Base-by-base conservation (phyloP, 148 eudicot species). In the Nyssa sinensis region DNA sequence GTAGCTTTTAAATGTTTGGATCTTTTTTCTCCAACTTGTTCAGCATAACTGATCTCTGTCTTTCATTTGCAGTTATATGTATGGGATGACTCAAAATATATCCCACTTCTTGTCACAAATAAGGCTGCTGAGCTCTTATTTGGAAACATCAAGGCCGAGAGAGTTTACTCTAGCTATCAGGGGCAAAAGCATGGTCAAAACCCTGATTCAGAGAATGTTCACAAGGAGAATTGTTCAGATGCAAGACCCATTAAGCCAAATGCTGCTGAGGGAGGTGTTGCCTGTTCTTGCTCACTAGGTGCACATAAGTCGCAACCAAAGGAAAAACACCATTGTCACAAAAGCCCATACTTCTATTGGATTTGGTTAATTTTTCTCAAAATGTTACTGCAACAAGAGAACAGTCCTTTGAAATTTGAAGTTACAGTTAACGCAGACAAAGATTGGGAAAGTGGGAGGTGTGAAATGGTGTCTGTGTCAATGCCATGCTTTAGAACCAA, bases 51-150 rank as follows among this genome's bases (percentile, higher is more conserved):
- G 7, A 69, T 61, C 41, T 75, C 17, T 53, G 16, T 31, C 25
- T 7, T 66, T 61, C 41, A 23, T 67, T 61, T 86, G 88, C 97
- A 93, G 98, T 55, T 91, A 55, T 87, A 93, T 30, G 88, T 88
- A 71, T 89, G 98, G 97, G 98, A 93, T 80, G 85, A 82, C 74
- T 86, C 80, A 1, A 82, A 84, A 57, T 88, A 83, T 70, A 81
- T 93, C 59, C 94, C 97, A 7, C 87, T 93, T 77, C 85, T 85
- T 47, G 91, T 91, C 12, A 83, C 32, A 47, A 89, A 93, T 79
- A 87, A 89, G 79, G 93, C 94, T 55, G 98, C 93, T 63, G 89
- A 91, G 70, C 44, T 86, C 66, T 72, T 93, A 75, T 91, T 91
- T 77, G 98, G 94, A 62, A 88, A 84, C 70, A 84, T 91, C 62